Conservation (phyloP, 495 filamentous ascomycete species). For the Daldinia vernicosa region DNA sequence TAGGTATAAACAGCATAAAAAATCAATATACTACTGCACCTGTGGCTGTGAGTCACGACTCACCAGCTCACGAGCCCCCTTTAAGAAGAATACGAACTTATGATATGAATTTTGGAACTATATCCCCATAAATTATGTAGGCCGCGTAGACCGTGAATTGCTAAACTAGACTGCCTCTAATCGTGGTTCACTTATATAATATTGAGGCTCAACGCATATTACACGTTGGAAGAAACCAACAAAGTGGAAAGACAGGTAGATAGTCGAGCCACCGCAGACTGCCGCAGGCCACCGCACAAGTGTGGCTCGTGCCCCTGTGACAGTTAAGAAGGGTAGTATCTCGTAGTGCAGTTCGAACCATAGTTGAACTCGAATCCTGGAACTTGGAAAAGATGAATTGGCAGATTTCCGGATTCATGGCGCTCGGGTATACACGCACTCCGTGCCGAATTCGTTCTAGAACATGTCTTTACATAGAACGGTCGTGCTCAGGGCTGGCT, state of each 20-base stretch:
- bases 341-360: slow-evolving; percentile 18
- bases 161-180: slow-evolving; percentile 8
- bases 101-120: slow-evolving; percentile 15
- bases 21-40: slow-evolving; percentile 4
- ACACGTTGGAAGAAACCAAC: slow-evolving; percentile 1
- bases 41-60: slow-evolving; percentile 12
- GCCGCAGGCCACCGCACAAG: slow-evolving; percentile 8
- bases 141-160: slow-evolving; percentile 32
- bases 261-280: background rate
- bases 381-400: slow-evolving; percentile 12
- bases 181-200: slow-evolving; percentile 7
- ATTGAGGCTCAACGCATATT: slow-evolving; percentile 20
- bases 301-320: slow-evolving; percentile 33
- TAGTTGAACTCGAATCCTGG: background rate
- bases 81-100: slow-evolving; percentile 21
- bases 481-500: slow-evolving; percentile 36
- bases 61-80: background rate
- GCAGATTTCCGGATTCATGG: slow-evolving; percentile 9
- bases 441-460: slow-evolving; percentile 6
- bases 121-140: slow-evolving; percentile 30
- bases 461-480: background rate
- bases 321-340: slow-evolving; percentile 27
- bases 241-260: slow-evolving; percentile 11
- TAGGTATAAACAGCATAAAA: slow-evolving; percentile 19
- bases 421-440: slow-evolving; percentile 14